Percentiles rank a stretch among this genome's conserved stretches.
phyloP scores from a whole-genome alignment of 148 eudicot genomes.

The Cornus kousa region DNA sequence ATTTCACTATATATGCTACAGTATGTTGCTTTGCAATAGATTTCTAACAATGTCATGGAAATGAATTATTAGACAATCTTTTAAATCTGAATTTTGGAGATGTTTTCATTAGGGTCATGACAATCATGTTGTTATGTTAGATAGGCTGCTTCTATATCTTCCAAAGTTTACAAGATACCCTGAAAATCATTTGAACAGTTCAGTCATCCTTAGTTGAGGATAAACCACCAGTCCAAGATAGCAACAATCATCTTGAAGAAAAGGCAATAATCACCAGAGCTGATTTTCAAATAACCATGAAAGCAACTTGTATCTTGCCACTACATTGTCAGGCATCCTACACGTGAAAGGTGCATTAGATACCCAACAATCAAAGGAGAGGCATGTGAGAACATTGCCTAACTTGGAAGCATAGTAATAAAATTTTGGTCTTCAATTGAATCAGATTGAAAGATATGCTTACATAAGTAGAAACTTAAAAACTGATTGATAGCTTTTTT shows the following conservation, averaged over 20 bases:
- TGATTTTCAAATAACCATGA: background rate
- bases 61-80: background rate
- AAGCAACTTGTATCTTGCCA: background rate
- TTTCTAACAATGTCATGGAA: background rate
- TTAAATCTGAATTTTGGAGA: background rate
- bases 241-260: background rate
- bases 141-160: background rate
- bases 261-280: background rate
- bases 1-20: background rate
- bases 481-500: background rate
- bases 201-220: background rate
- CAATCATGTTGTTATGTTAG: background rate
- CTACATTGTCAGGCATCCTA: background rate
- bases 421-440: background rate
- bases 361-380: background rate
- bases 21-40: background rate
- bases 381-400: background rate
- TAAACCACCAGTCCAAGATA: background rate
- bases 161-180: background rate
- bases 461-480: background rate
- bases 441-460: background rate
- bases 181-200: background rate
- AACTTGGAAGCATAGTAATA: background rate
- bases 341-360: background rate
- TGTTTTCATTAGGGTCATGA: background rate